Conservation (phyloP, 805 yeast genomes). For the Wickerhamiella cacticola region DNA sequence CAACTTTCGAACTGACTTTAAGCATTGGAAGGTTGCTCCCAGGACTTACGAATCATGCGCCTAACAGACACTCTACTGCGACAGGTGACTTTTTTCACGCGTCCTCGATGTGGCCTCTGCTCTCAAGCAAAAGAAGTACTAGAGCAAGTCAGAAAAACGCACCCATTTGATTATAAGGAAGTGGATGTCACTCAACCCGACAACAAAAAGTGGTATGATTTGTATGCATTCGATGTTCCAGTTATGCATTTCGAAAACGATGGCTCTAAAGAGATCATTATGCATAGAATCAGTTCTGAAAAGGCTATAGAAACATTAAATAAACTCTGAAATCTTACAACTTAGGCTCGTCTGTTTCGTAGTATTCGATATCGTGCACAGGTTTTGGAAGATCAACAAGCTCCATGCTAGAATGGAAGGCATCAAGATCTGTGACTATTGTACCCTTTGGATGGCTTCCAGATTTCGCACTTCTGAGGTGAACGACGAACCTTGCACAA, state of each 20-base stretch:
- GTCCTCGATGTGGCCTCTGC: constrained; percentile 31
- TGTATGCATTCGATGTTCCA: constrained; percentile 32
- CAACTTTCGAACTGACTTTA: constrained; percentile 33
- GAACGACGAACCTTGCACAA: constrained; percentile 41
- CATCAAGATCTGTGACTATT: neutral
- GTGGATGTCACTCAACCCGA: constrained; percentile 29
- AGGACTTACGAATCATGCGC: constrained; percentile 1
- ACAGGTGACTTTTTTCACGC: constrained; percentile 26
- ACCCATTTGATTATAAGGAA: constrained; percentile 19
- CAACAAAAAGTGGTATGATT: constrained; percentile 28
- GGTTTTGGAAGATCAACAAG: constrained; percentile 2
- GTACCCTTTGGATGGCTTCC: constrained; percentile 24
- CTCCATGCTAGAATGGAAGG: neutral
- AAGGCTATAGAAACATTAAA: constrained; percentile 14
- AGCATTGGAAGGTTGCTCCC: neutral
- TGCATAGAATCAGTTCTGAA: constrained; percentile 24
- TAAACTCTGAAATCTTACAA: neutral
- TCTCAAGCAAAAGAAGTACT: constrained; percentile 25
- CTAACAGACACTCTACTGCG: neutral
- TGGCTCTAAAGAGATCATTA: constrained; percentile 17
- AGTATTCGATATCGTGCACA: constrained; percentile 1
- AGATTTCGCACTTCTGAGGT: constrained; percentile 41
- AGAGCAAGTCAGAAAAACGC: constrained; percentile 15
- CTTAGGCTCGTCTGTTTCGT: constrained; percentile 10
- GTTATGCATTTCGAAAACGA: constrained; percentile 24